Percentiles rank a stretch among this genome's conserved stretches.
Conservation (phyloP, 352 stramenopile species). For the Globisporangium solare region DNA sequence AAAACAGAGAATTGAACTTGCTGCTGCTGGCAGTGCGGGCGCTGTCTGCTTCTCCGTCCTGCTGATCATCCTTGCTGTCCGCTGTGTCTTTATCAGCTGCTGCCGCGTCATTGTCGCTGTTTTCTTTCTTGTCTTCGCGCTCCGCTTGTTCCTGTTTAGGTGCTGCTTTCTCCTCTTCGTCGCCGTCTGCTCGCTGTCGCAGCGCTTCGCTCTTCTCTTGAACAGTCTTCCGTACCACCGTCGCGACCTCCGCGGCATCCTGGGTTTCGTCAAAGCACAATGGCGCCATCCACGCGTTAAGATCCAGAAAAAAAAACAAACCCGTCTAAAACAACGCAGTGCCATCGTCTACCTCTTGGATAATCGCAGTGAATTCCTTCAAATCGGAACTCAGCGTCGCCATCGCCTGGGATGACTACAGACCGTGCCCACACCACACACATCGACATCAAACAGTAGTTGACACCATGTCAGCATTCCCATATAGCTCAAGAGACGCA, state of each 20-base stretch:
- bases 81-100: conserved; percentile 10
- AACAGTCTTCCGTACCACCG: conserved; percentile 44
- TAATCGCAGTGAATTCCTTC: conserved; percentile 62
- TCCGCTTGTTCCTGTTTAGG: conserved; percentile 15
- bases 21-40: conserved; percentile 3
- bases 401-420: conserved; percentile 65
- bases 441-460: background rate
- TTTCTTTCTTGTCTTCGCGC: conserved; percentile 5
- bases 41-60: background rate
- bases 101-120: background rate
- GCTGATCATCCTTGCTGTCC: conserved; percentile 4
- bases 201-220: conserved; percentile 47
- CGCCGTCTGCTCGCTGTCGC: conserved; percentile 25
- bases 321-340: too few relatives aligned
- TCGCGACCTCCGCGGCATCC: conserved; percentile 57
- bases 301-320: background rate
- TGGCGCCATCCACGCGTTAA: background rate
- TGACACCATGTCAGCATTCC: background rate
- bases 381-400: conserved; percentile 68
- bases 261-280: conserved; percentile 5
- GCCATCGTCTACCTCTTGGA: conserved; percentile 41
- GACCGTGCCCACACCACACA: background rate
- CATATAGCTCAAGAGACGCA: too few relatives aligned
- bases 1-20: conserved; percentile 43
- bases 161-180: conserved; percentile 2